Evolutionary conservation across 2,329 filamentous ascomycete species (phyloP).

Genomic region (Rutstroemia sp.): DNA sequence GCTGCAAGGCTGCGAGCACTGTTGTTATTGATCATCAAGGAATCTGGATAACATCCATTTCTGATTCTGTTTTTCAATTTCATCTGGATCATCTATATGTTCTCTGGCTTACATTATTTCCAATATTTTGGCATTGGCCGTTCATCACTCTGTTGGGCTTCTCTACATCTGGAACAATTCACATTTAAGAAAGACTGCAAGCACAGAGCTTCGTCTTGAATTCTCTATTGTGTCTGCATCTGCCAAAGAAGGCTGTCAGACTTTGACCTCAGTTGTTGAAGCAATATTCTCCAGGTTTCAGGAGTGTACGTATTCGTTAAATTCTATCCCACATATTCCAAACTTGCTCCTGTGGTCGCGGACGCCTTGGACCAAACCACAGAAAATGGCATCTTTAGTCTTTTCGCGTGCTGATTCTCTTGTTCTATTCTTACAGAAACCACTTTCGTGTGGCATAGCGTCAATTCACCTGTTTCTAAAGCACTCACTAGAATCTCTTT

Average conservation of each 20-base stretch:
- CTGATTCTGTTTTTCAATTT: conserved; percentile 8
- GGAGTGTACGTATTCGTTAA: conserved; percentile 32
- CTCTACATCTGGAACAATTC: conserved; percentile 18
- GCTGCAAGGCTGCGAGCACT: conserved; percentile 2
- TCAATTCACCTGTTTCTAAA: conserved; percentile 18
- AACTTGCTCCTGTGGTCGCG: conserved; percentile 15
- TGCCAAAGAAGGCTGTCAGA: conserved; percentile 29
- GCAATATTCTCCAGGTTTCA: conserved; percentile 21
- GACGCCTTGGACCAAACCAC: conserved; percentile 10
- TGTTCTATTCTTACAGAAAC: conserved; percentile 25
- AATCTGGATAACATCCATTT: conserved; percentile 6
- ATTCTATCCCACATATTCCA: conserved; percentile 30
- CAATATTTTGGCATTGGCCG: conserved; percentile 4
- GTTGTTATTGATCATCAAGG: conserved; percentile 4
- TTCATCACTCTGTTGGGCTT: conserved; percentile 8
- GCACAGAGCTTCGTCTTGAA: conserved; percentile 59
- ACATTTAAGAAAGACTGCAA: conserved; percentile 37
- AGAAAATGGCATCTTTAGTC: conserved; percentile 6
- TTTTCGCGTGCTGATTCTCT: conserved; percentile 29
- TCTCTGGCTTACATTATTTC: conserved; percentile 2
- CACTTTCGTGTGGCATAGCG: conserved; percentile 22
- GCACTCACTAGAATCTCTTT: conserved; percentile 23
- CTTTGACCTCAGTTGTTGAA: conserved; percentile 26
- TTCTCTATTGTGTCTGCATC: conserved; percentile 33
- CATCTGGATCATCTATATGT: conserved; percentile 5